These are phyloP conservation scores for Botrytis tulipae DNA, from an alignment of 2,329 filamentous ascomycete species.

Conservation along the genomic window DNA sequence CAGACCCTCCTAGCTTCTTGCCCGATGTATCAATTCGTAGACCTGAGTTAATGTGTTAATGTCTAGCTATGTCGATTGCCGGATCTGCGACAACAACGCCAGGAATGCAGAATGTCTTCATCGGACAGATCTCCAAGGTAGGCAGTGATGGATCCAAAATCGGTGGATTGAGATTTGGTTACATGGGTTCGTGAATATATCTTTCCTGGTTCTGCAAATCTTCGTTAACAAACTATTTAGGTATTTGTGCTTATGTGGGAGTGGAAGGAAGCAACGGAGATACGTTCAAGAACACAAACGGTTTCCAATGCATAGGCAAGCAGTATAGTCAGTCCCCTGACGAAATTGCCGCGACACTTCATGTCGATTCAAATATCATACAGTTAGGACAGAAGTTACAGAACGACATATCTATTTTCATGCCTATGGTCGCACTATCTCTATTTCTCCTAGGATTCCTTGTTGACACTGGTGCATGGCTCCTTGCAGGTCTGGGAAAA, in stretches of 20 bases:
- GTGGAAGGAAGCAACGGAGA: conserved; percentile 14
- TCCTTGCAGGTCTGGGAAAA: conserved; percentile 11
- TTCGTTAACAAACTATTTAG: conserved; percentile 7
- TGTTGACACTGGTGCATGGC: conserved; percentile 13
- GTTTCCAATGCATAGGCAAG: conserved; percentile 18
- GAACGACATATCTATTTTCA: conserved; percentile 14
- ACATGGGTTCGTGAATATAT: conserved; percentile 5
- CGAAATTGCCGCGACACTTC: conserved; percentile 4
- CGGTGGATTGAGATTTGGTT: conserved; percentile 14
- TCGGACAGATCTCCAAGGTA: not conserved
- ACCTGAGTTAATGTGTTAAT: not conserved
- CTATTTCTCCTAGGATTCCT: conserved; percentile 10
- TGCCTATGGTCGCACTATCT: not conserved
- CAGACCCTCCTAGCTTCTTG: not conserved
- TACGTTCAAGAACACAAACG: conserved; percentile 17
- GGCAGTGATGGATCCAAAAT: conserved; percentile 3
- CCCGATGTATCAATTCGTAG: not conserved
- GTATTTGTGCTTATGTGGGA: conserved; percentile 17
- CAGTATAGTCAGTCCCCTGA: conserved; percentile 3
- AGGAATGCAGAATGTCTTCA: conserved; percentile 14
- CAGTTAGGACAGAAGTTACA: conserved; percentile 12
- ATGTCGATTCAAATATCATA: conserved; percentile 14
- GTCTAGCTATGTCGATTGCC: conserved; percentile 13
- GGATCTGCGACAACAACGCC: conserved; percentile 16
- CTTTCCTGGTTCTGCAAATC: not conserved